Percentiles rank a stretch among this genome's conserved stretches.
These are phyloP conservation scores for Sporisorium sorghi DNA, from an alignment of 1,284 basidiomycete species.

Conservation along the genomic window DNA sequence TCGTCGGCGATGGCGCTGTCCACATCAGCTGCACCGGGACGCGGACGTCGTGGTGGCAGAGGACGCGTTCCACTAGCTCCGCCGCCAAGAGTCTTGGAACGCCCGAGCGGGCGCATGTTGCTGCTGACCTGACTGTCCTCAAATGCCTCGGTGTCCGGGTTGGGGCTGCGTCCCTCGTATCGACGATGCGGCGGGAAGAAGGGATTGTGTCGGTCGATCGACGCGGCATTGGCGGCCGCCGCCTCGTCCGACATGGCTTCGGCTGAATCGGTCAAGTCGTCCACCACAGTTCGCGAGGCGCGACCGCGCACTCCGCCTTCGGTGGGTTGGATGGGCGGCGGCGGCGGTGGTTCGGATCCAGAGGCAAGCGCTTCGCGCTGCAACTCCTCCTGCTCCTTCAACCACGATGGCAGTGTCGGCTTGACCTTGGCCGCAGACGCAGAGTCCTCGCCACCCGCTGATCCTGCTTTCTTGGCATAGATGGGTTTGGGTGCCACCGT, in stretches of 20 bases:
- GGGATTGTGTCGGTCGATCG: constrained; percentile 64
- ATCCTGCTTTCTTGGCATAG: constrained; percentile 48
- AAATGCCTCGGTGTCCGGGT: constrained; percentile 16
- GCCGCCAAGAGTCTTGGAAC: constrained; percentile 53
- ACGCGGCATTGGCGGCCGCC: constrained; percentile 56
- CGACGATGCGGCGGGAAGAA: constrained; percentile 60
- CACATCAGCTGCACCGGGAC: constrained; percentile 9
- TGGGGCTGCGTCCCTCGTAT: constrained; percentile 42
- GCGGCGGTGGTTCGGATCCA: constrained; percentile 55
- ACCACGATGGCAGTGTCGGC: constrained; percentile 61
- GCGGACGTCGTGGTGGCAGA: constrained; percentile 38
- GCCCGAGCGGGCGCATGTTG: constrained; percentile 50
- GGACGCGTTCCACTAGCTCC: constrained; percentile 15
- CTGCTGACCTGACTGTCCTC: constrained; percentile 46
- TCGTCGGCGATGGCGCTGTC: constrained; percentile 11
- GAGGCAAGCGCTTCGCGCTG: constrained; percentile 54
- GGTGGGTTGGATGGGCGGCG: constrained; percentile 49
- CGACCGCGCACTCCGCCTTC: constrained; percentile 41
- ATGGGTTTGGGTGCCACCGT: constrained; percentile 62
- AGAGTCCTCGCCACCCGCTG: constrained; percentile 15
- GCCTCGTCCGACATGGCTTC: constrained; percentile 57
- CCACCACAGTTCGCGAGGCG: constrained; percentile 54
- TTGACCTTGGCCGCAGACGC: constrained; percentile 46
- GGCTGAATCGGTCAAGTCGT: constrained; percentile 57
- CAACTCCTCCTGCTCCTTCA: constrained; percentile 67